phyloP scores from a whole-genome alignment of 768 basidiomycete species.

The Boletellus ananas region DNA sequence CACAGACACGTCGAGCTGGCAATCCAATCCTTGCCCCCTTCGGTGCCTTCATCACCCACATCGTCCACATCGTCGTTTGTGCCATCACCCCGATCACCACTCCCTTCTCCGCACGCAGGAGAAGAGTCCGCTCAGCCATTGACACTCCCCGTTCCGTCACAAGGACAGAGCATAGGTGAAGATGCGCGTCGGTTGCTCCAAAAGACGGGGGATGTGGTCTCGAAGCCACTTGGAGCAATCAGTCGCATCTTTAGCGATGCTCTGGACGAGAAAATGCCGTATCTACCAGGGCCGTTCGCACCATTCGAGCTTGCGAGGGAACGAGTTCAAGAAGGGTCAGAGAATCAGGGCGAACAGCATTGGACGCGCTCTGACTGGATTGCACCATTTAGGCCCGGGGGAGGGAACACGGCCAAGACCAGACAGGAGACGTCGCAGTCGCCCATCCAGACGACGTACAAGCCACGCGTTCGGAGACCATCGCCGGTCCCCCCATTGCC shows the following conservation, averaged over 20 bases:
- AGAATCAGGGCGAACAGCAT: slow-evolving; percentile 32
- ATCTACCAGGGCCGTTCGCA: slow-evolving; percentile 66
- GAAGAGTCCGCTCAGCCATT: slow-evolving; percentile 88
- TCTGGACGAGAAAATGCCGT: slow-evolving; percentile 63
- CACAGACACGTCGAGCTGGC: slow-evolving; percentile 57
- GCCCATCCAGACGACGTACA: slow-evolving; percentile 64
- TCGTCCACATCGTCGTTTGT: slow-evolving; percentile 37
- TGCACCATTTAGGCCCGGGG: slow-evolving; percentile 22
- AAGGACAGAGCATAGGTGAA: slow-evolving; percentile 37
- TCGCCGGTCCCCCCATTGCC: slow-evolving; percentile 38
- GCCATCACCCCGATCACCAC: slow-evolving; percentile 31
- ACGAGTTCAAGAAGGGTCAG: slow-evolving; percentile 37
- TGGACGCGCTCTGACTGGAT: slow-evolving; percentile 40
- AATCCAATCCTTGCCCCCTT: slow-evolving; percentile 44
- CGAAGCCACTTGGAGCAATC: slow-evolving; percentile 87
- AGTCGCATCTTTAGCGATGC: slow-evolving; percentile 85
- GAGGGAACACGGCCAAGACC: slow-evolving; percentile 41
- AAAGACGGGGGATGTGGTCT: slow-evolving; percentile 87
- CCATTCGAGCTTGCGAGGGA: slow-evolving; percentile 63
- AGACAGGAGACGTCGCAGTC: slow-evolving; percentile 27
- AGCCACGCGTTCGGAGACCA: slow-evolving; percentile 61
- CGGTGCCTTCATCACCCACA: slow-evolving; percentile 30
- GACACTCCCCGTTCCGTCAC: slow-evolving; percentile 50
- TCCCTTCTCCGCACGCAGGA: slow-evolving; percentile 57
- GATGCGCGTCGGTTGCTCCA: slow-evolving; percentile 83